These are phyloP conservation scores for Pestalotiopsis fici DNA, from an alignment of 2,329 filamentous ascomycete species.

Conservation along the genomic window DNA sequence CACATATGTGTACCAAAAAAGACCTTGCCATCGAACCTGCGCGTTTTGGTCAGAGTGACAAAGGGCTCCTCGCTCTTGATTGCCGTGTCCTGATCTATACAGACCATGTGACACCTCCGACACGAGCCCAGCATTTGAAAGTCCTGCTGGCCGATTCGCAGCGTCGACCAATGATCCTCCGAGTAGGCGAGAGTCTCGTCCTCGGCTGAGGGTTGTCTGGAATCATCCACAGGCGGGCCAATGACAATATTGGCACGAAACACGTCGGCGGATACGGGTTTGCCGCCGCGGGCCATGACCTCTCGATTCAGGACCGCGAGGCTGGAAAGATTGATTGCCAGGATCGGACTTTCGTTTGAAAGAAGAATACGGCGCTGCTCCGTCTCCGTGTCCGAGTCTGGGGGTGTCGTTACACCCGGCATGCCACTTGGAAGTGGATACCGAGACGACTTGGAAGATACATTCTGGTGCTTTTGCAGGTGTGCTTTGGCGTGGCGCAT, in stretches of 20 bases:
- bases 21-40: constrained; percentile 80
- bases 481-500: constrained; percentile 73
- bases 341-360: constrained; percentile 91
- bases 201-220: constrained; percentile 11
- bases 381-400: constrained; percentile 57
- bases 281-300: constrained; percentile 65
- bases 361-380: constrained; percentile 66
- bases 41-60: constrained; percentile 82
- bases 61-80: constrained; percentile 83
- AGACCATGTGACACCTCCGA: constrained; percentile 93
- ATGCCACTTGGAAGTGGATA: constrained; percentile 52
- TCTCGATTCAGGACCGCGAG: constrained; percentile 75
- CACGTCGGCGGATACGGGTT: constrained; percentile 67
- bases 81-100: constrained; percentile 83
- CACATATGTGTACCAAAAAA: constrained; percentile 86
- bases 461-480: constrained; percentile 58
- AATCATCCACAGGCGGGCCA: constrained; percentile 32
- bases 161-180: constrained; percentile 75
- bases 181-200: constrained; percentile 64
- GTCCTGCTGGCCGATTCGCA: constrained; percentile 65
- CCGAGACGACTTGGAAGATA: constrained; percentile 8
- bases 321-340: constrained; percentile 80
- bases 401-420: constrained; percentile 53
- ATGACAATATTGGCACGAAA: constrained; percentile 91
- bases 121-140: constrained; percentile 82